Evolutionary conservation across 352 stramenopile genomes (phyloP).

Genomic region (Phytopythium vexans): DNA sequence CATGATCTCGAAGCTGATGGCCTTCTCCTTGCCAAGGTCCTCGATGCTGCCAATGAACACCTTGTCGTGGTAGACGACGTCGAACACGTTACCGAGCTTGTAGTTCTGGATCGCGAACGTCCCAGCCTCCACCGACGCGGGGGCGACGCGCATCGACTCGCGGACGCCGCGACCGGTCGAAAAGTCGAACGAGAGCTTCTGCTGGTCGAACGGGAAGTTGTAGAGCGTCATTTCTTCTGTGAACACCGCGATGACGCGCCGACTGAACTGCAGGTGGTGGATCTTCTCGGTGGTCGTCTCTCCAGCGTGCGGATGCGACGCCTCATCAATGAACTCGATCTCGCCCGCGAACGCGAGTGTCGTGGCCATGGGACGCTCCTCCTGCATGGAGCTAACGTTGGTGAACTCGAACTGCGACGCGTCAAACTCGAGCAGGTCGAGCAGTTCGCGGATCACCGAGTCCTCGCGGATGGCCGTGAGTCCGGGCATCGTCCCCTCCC

Average conservation of each 20-base stretch:
- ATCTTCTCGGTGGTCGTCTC: conserved; percentile 13
- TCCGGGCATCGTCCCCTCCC: conserved; percentile 32
- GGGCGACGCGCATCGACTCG: conserved; percentile 28
- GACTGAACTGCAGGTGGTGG: conserved; percentile 36
- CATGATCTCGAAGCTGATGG: conserved; percentile 57
- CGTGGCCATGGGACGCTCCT: conserved; percentile 28
- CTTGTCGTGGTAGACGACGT: conserved; percentile 48
- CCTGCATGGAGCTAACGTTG: conserved; percentile 34
- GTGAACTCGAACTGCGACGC: conserved; percentile 40
- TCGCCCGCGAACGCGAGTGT: conserved; percentile 21
- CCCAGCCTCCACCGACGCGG: conserved; percentile 28
- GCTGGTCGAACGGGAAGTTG: conserved; percentile 58
- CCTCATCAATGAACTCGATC: conserved; percentile 25
- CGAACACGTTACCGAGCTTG: conserved; percentile 51
- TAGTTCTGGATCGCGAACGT: conserved; percentile 49
- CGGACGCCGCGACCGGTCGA: conserved; percentile 28
- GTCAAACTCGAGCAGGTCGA: conserved; percentile 39
- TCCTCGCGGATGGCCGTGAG: conserved; percentile 42
- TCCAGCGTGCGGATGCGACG: conserved; percentile 8
- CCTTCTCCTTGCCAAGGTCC: conserved; percentile 28
- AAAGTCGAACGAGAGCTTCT: conserved; percentile 54
- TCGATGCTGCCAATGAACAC: conserved; percentile 44
- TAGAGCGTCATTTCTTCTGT: conserved; percentile 55
- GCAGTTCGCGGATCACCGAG: conserved; percentile 32
- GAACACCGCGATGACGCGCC: conserved; percentile 39